Base-by-base conservation (phyloP, 2,329 filamentous ascomycete genomes). In the Alternaria gansuensis region DNA sequence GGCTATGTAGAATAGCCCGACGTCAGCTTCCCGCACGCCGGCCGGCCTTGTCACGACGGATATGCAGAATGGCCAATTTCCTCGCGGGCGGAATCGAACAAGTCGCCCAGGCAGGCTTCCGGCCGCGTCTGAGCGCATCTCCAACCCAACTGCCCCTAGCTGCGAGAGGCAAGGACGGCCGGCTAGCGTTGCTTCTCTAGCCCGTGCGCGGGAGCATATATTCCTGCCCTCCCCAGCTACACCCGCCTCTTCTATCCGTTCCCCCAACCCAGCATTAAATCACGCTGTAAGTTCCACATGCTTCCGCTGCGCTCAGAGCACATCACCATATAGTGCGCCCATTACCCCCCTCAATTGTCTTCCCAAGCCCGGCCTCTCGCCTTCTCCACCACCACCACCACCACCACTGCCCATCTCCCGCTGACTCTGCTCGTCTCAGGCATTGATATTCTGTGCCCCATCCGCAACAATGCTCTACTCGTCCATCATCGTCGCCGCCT, bases 391-490 rank as follows among this genome's bases (percentile, higher is more conserved):
- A 40, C 50, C 51, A 39, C 63, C 51, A 39, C 63, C 17, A 17
- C 17, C 17, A 17, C 17, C 17, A 17, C 17, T 49, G 60, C 60
- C 57, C 51, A 64, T 59, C 63, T 63, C 60, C 61, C 65, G 66
- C 73, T 76, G 65, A 75, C 69, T 21, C 51, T 58, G 24, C 54
- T 51, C 51, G 11, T 41, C 57, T 8, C 68, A 78, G 74, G 70
- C 76, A 77, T 77, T 75, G 69, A 77, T 76, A 76, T 48, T 26
- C 68, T 68, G 67, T 63, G 65, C 60, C 70, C 60, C 63, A 62
- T 61, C 46, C 34, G 37, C 61, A 64, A 67, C 75, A 75, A 82
- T 84, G 82, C 75, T 81, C 77, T 80, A 79, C 77, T 78, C 81
- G 37, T 75, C 79, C 58, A 69, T 82, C 67, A 63, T 83, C 69